These are phyloP conservation scores for Leccinum ochraceum DNA, from an alignment of 768 basidiomycete species.

Conservation along the genomic window DNA sequence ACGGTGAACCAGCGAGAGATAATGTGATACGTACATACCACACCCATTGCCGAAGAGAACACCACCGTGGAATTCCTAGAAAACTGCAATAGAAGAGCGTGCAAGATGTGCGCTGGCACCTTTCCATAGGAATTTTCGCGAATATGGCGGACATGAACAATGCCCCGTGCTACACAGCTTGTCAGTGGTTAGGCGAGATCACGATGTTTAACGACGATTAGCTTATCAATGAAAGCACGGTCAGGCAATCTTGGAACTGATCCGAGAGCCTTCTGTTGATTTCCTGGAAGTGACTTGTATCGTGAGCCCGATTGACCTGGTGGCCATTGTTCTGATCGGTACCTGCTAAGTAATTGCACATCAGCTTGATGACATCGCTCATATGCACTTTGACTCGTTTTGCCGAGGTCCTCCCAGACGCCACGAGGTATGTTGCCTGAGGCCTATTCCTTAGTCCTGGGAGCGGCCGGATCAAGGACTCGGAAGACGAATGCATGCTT, in stretches of 20 bases:
- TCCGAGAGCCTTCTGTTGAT: slow-evolving; percentile 18
- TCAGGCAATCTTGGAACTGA: slow-evolving; percentile 8
- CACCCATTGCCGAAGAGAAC: slow-evolving; percentile 17
- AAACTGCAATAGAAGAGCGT: slow-evolving; percentile 25
- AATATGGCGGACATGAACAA: slow-evolving; percentile 33
- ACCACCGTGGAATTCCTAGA: slow-evolving; percentile 12
- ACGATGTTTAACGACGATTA: slow-evolving; percentile 9
- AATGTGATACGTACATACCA: slow-evolving; percentile 11
- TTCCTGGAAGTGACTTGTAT: not conserved
- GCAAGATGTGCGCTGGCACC: slow-evolving; percentile 12
- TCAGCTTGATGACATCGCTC: slow-evolving; percentile 8
- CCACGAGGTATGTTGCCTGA: slow-evolving; percentile 4
- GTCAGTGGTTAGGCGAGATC: slow-evolving; percentile 28
- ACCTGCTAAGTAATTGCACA: not conserved
- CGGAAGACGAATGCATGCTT: not conserved
- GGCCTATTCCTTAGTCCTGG: slow-evolving; percentile 4
- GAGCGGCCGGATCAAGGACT: slow-evolving; percentile 20
- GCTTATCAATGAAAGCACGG: slow-evolving; percentile 11
- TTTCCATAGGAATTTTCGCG: slow-evolving; percentile 26
- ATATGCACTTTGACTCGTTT: slow-evolving; percentile 11
- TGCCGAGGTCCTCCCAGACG: slow-evolving; percentile 12
- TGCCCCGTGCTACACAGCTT: slow-evolving; percentile 19
- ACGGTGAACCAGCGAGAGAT: slow-evolving; percentile 7
- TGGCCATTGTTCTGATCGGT: slow-evolving; percentile 2
- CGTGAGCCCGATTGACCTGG: not conserved